Conservation (phyloP, 1,284 basidiomycete species). For the Sporisorium iseilematis-ciliati region DNA sequence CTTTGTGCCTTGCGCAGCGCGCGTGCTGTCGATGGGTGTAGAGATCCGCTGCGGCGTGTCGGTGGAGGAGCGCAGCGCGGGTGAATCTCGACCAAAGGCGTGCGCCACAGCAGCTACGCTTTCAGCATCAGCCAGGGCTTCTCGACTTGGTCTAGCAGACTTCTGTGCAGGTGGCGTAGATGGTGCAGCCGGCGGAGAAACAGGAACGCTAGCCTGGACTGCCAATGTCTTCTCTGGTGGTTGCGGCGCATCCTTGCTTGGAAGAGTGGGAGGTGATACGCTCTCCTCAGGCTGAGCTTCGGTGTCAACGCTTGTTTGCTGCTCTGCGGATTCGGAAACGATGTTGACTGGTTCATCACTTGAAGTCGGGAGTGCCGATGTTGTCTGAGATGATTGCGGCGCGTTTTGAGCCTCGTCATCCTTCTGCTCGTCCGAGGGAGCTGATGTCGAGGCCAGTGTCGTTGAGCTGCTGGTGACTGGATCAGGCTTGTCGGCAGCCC, state of each 20-base stretch:
- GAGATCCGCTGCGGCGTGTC: conserved; percentile 28
- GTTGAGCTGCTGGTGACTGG: conserved; percentile 5
- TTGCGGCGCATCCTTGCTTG: conserved; percentile 24
- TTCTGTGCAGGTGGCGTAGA: conserved; percentile 16
- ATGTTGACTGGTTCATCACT: not conserved
- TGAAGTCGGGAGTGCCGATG: not conserved
- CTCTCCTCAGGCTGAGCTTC: conserved; percentile 1
- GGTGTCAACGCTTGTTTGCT: not conserved
- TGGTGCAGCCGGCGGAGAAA: not conserved
- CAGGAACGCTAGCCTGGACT: too few relatives aligned
- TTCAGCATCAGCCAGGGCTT: conserved; percentile 44
- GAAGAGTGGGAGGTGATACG: conserved; percentile 17
- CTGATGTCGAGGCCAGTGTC: conserved; percentile 2
- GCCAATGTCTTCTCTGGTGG: conserved; percentile 9
- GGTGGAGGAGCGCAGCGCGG: conserved; percentile 30
- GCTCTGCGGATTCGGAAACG: not conserved
- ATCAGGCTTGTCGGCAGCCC: not conserved
- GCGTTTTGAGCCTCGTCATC: not conserved
- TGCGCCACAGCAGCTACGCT: conserved; percentile 56
- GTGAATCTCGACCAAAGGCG: conserved; percentile 50
- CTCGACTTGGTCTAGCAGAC: conserved; percentile 7
- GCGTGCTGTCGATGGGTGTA: conserved; percentile 13
- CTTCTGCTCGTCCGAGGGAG: not conserved
- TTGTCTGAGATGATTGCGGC: not conserved
- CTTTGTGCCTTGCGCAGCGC: conserved; percentile 5